phyloP scores from a whole-genome alignment of 176 grass and related monocot species.

The Sorghum bicolor region DNA sequence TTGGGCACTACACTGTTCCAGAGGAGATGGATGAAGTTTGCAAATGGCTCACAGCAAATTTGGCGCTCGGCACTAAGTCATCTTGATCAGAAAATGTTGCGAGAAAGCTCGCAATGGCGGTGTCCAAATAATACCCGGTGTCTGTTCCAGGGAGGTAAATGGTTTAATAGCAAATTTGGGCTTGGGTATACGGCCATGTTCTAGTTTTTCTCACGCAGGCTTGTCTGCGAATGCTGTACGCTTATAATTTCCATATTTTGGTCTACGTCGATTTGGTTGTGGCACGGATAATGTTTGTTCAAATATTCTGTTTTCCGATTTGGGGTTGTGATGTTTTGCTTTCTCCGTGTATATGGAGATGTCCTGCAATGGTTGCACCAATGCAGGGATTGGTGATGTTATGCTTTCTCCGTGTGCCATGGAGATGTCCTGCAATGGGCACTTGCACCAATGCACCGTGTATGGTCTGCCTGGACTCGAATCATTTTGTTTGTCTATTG shows the following conservation, averaged over 20 bases:
- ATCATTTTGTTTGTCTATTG: not conserved
- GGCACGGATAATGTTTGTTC: not conserved
- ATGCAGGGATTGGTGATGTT: no score
- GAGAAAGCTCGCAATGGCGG: not conserved
- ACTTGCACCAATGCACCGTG: no score
- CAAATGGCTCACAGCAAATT: constrained; percentile 61
- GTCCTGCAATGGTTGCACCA: not conserved
- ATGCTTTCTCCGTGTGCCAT: not conserved
- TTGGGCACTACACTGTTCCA: constrained; percentile 88
- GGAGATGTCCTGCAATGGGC: not conserved
- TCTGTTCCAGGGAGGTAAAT: constrained; percentile 41
- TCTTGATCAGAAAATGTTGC: constrained; percentile 41
- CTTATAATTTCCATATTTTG: constrained; percentile 21
- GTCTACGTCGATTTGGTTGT: constrained; percentile 20
- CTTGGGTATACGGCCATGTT: constrained; percentile 53
- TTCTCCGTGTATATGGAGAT: not conserved
- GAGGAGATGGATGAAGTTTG: constrained; percentile 92
- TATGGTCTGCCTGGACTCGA: not conserved
- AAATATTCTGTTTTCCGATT: not conserved
- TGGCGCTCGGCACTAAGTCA: constrained; percentile 43
- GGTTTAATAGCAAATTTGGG: constrained; percentile 36
- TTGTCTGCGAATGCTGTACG: constrained; percentile 15
- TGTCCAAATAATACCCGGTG: constrained; percentile 47
- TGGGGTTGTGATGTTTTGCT: not conserved
- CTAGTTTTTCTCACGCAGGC: constrained; percentile 34